phyloP scores from a whole-genome alignment of 2,329 filamentous ascomycete species.

The Ceratocystis variospora region DNA sequence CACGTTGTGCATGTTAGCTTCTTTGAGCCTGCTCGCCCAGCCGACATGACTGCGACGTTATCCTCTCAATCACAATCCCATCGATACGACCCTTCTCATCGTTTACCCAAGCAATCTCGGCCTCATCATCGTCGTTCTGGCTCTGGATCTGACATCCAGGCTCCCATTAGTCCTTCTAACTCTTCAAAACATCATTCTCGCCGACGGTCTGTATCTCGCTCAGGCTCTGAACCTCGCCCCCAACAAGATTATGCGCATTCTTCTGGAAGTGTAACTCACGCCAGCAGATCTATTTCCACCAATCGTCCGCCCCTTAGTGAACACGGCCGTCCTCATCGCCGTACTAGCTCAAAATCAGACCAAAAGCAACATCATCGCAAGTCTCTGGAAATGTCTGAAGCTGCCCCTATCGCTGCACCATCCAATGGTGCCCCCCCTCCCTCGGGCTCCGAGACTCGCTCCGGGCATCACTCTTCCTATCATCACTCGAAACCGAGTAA shows the following conservation, averaged over 20 bases:
- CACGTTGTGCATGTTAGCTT: conserved; percentile 11
- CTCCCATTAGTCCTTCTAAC: conserved; percentile 5
- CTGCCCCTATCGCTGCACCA: conserved; percentile 1
- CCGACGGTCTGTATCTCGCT: conserved; percentile 13
- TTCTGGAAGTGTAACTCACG: conserved; percentile 16
- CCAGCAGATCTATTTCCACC: conserved; percentile 11
- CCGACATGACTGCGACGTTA: conserved; percentile 18
- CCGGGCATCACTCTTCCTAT: conserved; percentile 13
- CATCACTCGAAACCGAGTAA: conserved; percentile 34
- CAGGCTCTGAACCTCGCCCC: conserved; percentile 15
- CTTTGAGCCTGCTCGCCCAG: conserved; percentile 8
- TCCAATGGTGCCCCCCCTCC: conserved; percentile 2
- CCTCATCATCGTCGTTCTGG: conserved; percentile 18
- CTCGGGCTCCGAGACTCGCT: conserved; percentile 9
- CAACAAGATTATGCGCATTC: conserved; percentile 18
- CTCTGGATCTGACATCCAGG: conserved; percentile 14
- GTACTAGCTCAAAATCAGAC: conserved; percentile 16
- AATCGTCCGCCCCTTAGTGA: conserved; percentile 18
- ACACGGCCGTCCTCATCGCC: conserved; percentile 19
- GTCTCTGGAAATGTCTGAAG: conserved; percentile 16
- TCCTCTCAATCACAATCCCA: conserved; percentile 17
- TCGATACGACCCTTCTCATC: conserved; percentile 17
- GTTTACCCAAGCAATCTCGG: conserved; percentile 16
- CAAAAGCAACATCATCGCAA: conserved; percentile 12
- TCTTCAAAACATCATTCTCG: conserved; percentile 14